phyloP scores from a whole-genome alignment of 306 rosid species.

The Neltuma alba region DNA sequence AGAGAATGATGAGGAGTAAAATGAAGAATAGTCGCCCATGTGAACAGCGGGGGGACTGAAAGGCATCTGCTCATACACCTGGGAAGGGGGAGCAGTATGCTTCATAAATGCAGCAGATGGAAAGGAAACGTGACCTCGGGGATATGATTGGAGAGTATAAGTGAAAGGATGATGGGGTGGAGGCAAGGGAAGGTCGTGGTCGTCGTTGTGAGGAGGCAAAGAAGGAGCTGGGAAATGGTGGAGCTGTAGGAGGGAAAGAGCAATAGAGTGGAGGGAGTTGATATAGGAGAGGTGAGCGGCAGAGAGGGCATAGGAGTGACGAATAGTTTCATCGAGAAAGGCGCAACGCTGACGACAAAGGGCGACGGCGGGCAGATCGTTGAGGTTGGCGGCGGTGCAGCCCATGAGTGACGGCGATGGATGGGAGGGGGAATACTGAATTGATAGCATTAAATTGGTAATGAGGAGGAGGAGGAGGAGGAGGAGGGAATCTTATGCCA shows the following conservation, averaged over 20 bases:
- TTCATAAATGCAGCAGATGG: slow-evolving; percentile 54
- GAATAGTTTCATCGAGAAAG: slow-evolving; percentile 76
- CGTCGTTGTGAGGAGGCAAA: not conserved
- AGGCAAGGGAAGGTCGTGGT: slow-evolving; percentile 32
- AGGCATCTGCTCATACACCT: slow-evolving; percentile 68
- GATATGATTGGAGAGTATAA: no score
- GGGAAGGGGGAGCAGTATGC: slow-evolving; percentile 66
- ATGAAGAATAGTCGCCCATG: slow-evolving; percentile 65
- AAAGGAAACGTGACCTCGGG: no score
- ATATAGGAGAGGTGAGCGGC: slow-evolving; percentile 73
- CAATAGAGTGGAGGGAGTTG: slow-evolving; percentile 64
- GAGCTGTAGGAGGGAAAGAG: slow-evolving; percentile 54
- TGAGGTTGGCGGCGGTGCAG: slow-evolving; percentile 83
- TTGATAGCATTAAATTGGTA: no score
- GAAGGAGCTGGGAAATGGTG: slow-evolving; percentile 35
- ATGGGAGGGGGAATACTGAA: no score
- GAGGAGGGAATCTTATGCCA: no score
- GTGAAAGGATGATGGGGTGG: no score
- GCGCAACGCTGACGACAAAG: slow-evolving; percentile 75
- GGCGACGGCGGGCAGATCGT: slow-evolving; percentile 85
- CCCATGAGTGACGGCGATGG: slow-evolving; percentile 80
- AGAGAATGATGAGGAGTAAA: not conserved
- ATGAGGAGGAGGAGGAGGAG: no score
- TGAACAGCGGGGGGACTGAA: slow-evolving; percentile 45
- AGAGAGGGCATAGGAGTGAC: slow-evolving; percentile 62